These are phyloP conservation scores for Diaporthe caulivora DNA, from an alignment of 2,329 filamentous ascomycete genomes.

Conservation along the genomic window DNA sequence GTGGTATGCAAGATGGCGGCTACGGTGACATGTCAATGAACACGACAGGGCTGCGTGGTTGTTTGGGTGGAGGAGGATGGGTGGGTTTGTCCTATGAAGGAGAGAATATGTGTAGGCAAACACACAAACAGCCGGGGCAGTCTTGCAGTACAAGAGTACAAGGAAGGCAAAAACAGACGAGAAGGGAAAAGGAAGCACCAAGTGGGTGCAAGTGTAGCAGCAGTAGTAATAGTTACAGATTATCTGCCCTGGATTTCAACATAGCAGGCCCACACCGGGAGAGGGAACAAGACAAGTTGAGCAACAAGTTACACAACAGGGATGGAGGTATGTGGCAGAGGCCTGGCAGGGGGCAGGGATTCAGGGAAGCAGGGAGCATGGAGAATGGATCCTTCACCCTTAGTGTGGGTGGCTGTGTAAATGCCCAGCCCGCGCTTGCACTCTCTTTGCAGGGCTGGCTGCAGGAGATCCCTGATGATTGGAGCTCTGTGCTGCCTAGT, in stretches of 20 bases:
- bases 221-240: neutral
- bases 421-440: constrained; percentile 26
- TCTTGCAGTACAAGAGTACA: too few species aligned
- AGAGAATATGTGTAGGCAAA: constrained; percentile 13
- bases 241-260: neutral
- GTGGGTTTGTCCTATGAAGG: constrained; percentile 25
- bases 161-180: constrained; percentile 5
- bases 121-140: neutral
- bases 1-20: constrained; percentile 2
- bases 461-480: constrained; percentile 25
- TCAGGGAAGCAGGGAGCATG: constrained; percentile 9
- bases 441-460: constrained; percentile 21
- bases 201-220: constrained; percentile 25
- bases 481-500: constrained; percentile 1
- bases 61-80: neutral
- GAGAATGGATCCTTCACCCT: constrained; percentile 23
- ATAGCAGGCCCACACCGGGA: neutral
- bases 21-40: constrained; percentile 32
- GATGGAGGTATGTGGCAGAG: constrained; percentile 15
- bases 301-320: constrained; percentile 20
- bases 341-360: neutral
- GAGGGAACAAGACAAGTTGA: neutral
- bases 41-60: neutral
- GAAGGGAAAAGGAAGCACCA: constrained; percentile 22
- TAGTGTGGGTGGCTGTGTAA: constrained; percentile 25